Conservation (phyloP, 257 asterid genomes). For the Solanum arcanum region DNA sequence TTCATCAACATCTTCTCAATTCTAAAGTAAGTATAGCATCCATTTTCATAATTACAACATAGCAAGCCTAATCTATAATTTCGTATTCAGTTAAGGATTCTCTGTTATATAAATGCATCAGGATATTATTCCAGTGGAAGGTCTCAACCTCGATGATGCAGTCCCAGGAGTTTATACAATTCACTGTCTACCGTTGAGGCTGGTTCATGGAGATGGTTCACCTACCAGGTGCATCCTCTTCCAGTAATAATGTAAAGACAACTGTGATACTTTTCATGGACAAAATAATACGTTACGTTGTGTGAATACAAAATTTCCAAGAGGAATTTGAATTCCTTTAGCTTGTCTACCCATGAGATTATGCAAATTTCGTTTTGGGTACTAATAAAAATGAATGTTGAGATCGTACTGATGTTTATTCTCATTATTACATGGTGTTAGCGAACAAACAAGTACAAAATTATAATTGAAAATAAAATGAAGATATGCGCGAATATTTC, state of each 20-base stretch:
- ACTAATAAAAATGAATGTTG: neutral
- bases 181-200: conserved; percentile 22
- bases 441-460: too few species aligned
- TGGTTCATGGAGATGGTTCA: conserved; percentile 13
- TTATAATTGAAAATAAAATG: too few species aligned
- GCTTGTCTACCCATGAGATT: neutral
- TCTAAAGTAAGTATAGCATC: conserved; percentile 8
- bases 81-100: neutral
- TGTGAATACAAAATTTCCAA: neutral
- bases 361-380: neutral
- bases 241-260: neutral
- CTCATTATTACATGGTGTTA: neutral
- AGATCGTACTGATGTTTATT: neutral
- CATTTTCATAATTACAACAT: neutral
- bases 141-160: conserved; percentile 11
- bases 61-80: neutral
- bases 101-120: neutral
- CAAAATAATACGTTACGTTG: neutral
- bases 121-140: conserved; percentile 19
- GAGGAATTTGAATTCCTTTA: neutral
- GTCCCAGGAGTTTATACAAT: conserved; percentile 19
- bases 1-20: neutral
- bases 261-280: neutral
- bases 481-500: too few species aligned
- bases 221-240: conserved; percentile 35